Conservation (phyloP, 306 rosid genomes). For the Cicer judaicum region DNA sequence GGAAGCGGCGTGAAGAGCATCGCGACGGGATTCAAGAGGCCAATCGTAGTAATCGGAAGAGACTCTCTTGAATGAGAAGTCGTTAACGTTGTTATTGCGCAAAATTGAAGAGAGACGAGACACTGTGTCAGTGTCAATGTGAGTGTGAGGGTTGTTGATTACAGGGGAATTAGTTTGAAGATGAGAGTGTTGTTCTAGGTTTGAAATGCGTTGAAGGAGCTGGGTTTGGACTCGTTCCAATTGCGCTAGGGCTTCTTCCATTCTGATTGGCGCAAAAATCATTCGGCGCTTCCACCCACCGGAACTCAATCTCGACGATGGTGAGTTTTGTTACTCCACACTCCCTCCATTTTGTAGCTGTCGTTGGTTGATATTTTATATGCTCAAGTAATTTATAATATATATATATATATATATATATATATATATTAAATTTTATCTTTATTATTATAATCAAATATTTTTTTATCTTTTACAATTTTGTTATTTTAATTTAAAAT, state of each 20-base stretch:
- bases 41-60: constrained; percentile 78
- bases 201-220: constrained; percentile 57
- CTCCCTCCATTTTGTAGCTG: neutral
- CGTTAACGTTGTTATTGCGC: constrained; percentile 54
- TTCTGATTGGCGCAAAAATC: constrained; percentile 18
- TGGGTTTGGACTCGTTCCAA: constrained; percentile 60
- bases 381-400: no score
- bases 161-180: constrained; percentile 27
- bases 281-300: neutral
- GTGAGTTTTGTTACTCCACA: neutral
- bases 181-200: constrained; percentile 56
- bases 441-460: no score
- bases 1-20: constrained; percentile 70
- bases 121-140: constrained; percentile 47
- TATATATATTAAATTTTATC: no score
- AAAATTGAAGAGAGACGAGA: constrained; percentile 76
- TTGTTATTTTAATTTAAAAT: no score
- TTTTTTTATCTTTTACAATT: no score
- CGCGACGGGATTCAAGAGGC: constrained; percentile 81
- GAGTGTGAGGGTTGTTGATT: constrained; percentile 40
- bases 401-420: no score
- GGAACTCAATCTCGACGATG: neutral
- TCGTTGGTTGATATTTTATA: no score
- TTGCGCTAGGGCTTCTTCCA: constrained; percentile 60
- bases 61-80: constrained; percentile 79